Evolutionary conservation across 768 basidiomycete species (phyloP), one percentile per base, ranked within the genome.

Genomic region (Calocybe indica): DNA sequence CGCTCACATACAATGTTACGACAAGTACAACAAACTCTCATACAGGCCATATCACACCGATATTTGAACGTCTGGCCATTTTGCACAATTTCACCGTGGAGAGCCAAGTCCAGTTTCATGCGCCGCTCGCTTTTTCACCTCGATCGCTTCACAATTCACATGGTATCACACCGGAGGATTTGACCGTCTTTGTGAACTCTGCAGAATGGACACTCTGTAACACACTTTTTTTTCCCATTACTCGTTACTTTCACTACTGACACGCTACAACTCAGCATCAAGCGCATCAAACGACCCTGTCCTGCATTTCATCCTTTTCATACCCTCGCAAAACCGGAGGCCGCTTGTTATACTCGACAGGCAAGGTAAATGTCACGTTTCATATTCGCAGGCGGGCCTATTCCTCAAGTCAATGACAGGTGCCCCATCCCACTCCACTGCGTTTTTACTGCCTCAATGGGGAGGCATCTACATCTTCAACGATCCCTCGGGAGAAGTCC

Each of bases 171-270:
- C 79, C 81, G 43, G 92, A 93, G 54, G 83, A 95, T 57, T 73
- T 96, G 49, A 92, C 88, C 10, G 83, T 94, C 0, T 99, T 99
- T 59, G 75, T 99, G 37, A 99, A 99, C 58, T 92, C 92, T 5
- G 96, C 93, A 4, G 85, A 93, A 59, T 99, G 96, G 96, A 88
- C 86, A 9, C 60, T 99, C 42, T 92, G 94, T 93, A 56, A 56
- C 73, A 22, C 55, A 32, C 30, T 22, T 40, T 9, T 6, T 30
- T 39, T 38, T 36, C 7, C 7, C 15, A 22, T 3, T 22, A 13
- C 22, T 29, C 30, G 7, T 38, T 10, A 14, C 40, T 6, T 36
- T 36, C 13, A 15, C 46, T 30, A 37, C 10, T 39, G 29, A 22
- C 22, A 22, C 22, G 22, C 22, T 22, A 22, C 22, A 22, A 22